phyloP scores from a whole-genome alignment of 2,329 filamentous ascomycete genomes.

The Ophiostoma fasciatum region DNA sequence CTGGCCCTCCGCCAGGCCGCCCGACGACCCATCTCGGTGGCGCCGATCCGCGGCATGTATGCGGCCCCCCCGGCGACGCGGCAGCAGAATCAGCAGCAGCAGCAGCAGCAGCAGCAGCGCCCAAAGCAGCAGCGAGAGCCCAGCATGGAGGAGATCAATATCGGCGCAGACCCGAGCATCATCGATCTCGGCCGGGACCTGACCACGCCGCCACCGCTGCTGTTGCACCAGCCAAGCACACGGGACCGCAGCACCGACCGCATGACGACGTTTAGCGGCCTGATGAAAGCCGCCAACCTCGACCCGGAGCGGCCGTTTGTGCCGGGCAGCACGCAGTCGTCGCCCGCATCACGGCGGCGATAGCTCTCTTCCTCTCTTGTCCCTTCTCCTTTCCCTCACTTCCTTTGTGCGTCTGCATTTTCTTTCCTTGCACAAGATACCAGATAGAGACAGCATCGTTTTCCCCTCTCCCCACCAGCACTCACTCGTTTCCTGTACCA shows the following conservation, averaged over 20 bases:
- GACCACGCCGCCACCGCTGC: neutral
- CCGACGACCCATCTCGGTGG: slow-evolving; percentile 8
- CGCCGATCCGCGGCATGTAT: slow-evolving; percentile 26
- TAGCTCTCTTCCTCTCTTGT: neutral
- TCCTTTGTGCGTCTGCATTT: too few relatives aligned
- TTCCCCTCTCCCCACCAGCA: neutral
- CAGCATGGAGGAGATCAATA: slow-evolving; percentile 34
- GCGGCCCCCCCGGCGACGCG: slow-evolving; percentile 13
- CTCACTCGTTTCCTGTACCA: neutral
- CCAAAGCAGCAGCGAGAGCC: too few relatives aligned
- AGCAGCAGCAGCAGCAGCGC: slow-evolving; percentile 7
- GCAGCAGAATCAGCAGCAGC: slow-evolving; percentile 1
- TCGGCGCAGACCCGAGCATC: slow-evolving; percentile 34
- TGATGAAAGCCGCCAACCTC: slow-evolving; percentile 34
- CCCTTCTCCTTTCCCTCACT: neutral
- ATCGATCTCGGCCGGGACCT: slow-evolving; percentile 15
- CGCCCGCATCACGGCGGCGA: slow-evolving; percentile 4
- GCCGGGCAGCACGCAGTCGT: slow-evolving; percentile 14
- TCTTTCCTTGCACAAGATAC: slow-evolving; percentile 1
- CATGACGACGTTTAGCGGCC: slow-evolving; percentile 36
- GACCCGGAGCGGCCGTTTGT: slow-evolving; percentile 28
- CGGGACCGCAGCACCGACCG: slow-evolving; percentile 12
- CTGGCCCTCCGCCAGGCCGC: slow-evolving; percentile 6
- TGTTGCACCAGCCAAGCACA: neutral
- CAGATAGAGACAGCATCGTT: slow-evolving; percentile 1